These are phyloP conservation scores for Penicillium hesseltinei DNA, from an alignment of 2,329 filamentous ascomycete species.

Conservation along the genomic window DNA sequence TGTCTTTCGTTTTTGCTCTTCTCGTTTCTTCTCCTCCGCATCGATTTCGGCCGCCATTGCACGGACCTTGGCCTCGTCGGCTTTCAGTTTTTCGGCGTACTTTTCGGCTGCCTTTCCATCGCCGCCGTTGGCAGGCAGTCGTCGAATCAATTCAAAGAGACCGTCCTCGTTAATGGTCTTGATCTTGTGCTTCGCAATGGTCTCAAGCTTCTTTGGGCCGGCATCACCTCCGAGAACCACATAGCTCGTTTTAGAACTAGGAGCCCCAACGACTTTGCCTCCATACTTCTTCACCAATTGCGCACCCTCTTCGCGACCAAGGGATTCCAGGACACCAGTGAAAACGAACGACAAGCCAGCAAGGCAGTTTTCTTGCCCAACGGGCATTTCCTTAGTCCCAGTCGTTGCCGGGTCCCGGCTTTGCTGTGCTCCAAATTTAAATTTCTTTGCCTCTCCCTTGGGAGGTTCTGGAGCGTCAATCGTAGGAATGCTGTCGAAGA, in stretches of 20 bases:
- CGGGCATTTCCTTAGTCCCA: conserved; percentile 69
- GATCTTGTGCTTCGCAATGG: conserved; percentile 74
- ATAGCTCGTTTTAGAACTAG: conserved; percentile 90
- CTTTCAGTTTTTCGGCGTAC: conserved; percentile 76
- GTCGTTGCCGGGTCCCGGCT: conserved; percentile 62
- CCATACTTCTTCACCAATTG: conserved; percentile 89
- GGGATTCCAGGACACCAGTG: conserved; percentile 77
- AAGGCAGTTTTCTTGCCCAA: conserved; percentile 84
- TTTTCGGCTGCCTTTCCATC: conserved; percentile 84
- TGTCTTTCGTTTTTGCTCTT: conserved; percentile 41
- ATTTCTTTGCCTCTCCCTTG: conserved; percentile 66
- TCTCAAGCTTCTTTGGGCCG: conserved; percentile 86
- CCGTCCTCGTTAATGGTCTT: conserved; percentile 95
- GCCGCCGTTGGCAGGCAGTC: conserved; percentile 80
- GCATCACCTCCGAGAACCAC: conserved; percentile 90
- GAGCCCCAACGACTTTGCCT: conserved; percentile 79
- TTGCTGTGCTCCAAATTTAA: conserved; percentile 69
- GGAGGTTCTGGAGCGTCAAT: conserved; percentile 83
- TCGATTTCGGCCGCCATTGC: conserved; percentile 84
- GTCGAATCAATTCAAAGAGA: conserved; percentile 78
- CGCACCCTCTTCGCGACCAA: conserved; percentile 81
- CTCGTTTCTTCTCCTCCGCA: conserved; percentile 65
- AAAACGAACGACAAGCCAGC: conserved; percentile 91
- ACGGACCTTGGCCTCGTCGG: conserved; percentile 78
- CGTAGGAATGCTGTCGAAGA: conserved; percentile 82